Evolutionary conservation across 1,284 basidiomycete species (phyloP).

Genomic region (Leccinum pallidistipes): DNA sequence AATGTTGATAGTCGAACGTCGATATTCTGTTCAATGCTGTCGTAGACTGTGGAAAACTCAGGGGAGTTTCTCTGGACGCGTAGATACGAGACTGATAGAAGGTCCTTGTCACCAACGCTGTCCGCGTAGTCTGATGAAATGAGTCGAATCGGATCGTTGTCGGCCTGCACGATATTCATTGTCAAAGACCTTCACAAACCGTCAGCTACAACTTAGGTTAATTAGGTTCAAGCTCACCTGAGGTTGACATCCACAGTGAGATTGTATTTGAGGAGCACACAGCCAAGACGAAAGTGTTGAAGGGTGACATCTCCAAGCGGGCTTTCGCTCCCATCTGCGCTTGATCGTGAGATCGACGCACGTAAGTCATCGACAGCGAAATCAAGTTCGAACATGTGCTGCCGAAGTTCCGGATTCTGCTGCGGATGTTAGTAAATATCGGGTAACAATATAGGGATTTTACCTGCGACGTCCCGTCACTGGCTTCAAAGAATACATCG

Average conservation of each 20-base stretch:
- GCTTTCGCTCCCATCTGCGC: conserved; percentile 60
- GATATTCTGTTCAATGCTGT: conserved; percentile 88
- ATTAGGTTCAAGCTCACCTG: conserved; percentile 45
- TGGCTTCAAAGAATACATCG: conserved; percentile 76
- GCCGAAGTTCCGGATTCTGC: conserved; percentile 64
- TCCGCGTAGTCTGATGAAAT: conserved; percentile 70
- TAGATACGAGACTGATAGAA: conserved; percentile 84
- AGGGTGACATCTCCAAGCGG: conserved; percentile 81
- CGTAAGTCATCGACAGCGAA: conserved; percentile 91
- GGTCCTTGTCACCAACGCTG: conserved; percentile 56
- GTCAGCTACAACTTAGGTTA: conserved; percentile 3
- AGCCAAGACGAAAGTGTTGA: conserved; percentile 76
- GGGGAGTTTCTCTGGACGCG: conserved; percentile 86
- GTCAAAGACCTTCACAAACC: conserved; percentile 54
- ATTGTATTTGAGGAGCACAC: conserved; percentile 79
- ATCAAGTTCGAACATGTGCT: conserved; percentile 86
- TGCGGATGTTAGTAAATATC: conserved; percentile 15
- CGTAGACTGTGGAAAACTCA: conserved; percentile 81
- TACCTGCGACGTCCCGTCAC: conserved; percentile 65
- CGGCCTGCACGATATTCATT: conserved; percentile 70
- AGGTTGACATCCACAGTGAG: conserved; percentile 89
- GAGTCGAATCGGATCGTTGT: conserved; percentile 61
- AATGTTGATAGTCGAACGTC: conserved; percentile 93
- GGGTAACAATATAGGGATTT: conserved; percentile 19
- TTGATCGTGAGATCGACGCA: conserved; percentile 78